Base-by-base conservation (phyloP, 495 filamentous ascomycete genomes). In the Aeminium ludgeri region DNA sequence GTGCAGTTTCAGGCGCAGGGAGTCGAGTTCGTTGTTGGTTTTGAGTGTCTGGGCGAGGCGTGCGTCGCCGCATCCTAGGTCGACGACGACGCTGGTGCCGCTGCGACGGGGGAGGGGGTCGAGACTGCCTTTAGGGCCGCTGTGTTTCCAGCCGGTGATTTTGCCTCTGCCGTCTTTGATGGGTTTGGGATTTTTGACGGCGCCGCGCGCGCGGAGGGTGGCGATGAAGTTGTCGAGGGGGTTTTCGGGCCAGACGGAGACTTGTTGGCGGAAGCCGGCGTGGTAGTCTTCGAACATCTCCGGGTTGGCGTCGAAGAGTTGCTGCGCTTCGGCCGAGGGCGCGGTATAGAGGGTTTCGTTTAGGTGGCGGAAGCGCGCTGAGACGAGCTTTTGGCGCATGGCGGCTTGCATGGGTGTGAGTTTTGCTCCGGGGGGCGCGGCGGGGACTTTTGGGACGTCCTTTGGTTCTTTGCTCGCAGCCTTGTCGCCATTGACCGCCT, bases 341-440 rank as follows among this genome's bases (percentile, higher is more conserved):
- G 79, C 83, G 10, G 86, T 95, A 60, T 96, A 95, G 18, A 96
- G 80, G 3, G 80, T 85, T 62, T 97, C 77, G 63, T 97, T 97
- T 45, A 97, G 73, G 58, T 95, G 83, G 49, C 89, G 85, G 72
- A 97, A 97, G 44, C 89, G 87, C 11, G 89, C 85, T 4, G 82
- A 85, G 41, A 86, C 69, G 40, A 97, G 75, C 61, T 96, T 96
- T 46, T 82, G 73, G 41, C 80, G 80, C 89, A 97, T 97, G 3
- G 78, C 74, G 43, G 78, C 74, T 65, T 97, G 89, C 37, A 97
- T 70, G 23, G 89, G 86, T 0, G 89, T 97, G 43, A 97, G 70
- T 38, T 73, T 78, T 29, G 61, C 57, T 2, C 47, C 55, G 32
- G 54, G 61, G 25, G 53, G 65, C 20, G 54, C 2, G 8, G 40